Percentiles rank a stretch among this genome's conserved stretches.
phyloP scores from a whole-genome alignment of 768 basidiomycete species.

The Boletus patriciae region DNA sequence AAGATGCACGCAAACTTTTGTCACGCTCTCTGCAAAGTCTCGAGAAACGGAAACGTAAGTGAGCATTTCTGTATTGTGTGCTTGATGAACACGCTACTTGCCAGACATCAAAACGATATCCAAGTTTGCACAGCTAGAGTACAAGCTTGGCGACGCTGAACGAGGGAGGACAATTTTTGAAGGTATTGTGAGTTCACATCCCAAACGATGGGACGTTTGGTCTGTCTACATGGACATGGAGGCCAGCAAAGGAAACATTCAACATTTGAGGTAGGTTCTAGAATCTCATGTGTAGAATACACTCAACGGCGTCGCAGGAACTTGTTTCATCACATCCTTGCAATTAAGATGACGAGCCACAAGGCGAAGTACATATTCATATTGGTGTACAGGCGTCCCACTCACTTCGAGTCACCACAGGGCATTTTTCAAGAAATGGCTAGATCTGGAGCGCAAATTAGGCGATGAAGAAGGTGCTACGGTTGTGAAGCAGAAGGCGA shows the following conservation, averaged over 20 bases:
- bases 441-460: slow-evolving; percentile 79
- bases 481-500: slow-evolving; percentile 81
- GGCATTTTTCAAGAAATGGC: slow-evolving; percentile 97
- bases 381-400: neutral
- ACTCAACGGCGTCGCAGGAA: slow-evolving; percentile 47
- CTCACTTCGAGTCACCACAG: slow-evolving; percentile 40
- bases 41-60: slow-evolving; percentile 91
- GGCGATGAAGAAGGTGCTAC: slow-evolving; percentile 85
- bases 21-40: slow-evolving; percentile 87
- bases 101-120: slow-evolving; percentile 94
- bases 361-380: slow-evolving; percentile 82
- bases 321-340: slow-evolving; percentile 82
- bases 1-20: slow-evolving; percentile 82
- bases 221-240: slow-evolving; percentile 98
- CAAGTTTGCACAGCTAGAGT: slow-evolving; percentile 93
- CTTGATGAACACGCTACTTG: neutral
- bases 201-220: slow-evolving; percentile 95
- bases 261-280: slow-evolving; percentile 62
- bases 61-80: neutral
- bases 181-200: slow-evolving; percentile 93
- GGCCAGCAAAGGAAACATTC: slow-evolving; percentile 73
- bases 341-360: slow-evolving; percentile 87
- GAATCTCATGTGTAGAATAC: neutral
- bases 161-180: slow-evolving; percentile 96
- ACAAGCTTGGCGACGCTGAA: slow-evolving; percentile 90